A percentile compares a stretch with the other conserved stretches of the same genome.
phyloP scores from a whole-genome alignment of 306 rosid genomes.

The Lagenaria siceraria region DNA sequence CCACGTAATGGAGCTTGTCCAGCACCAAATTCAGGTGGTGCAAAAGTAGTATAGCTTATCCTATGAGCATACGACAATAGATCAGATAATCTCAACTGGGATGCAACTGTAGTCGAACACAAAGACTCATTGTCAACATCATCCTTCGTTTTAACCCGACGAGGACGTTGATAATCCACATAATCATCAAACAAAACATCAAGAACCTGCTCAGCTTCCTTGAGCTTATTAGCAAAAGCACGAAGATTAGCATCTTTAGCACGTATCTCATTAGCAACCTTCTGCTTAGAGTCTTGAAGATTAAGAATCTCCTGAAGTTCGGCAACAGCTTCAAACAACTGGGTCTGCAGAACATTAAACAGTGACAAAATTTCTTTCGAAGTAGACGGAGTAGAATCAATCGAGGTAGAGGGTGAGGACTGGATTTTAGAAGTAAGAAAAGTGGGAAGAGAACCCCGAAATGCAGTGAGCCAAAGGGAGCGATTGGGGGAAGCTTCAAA shows the following conservation, averaged over 20 bases:
- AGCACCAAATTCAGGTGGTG: constrained; percentile 89
- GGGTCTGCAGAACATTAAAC: constrained; percentile 60
- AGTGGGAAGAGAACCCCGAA: constrained; percentile 66
- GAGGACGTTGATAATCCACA: constrained; percentile 56
- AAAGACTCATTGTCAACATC: constrained; percentile 34
- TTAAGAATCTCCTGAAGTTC: constrained; percentile 90
- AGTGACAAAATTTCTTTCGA: constrained; percentile 58
- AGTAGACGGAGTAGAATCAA: constrained; percentile 45
- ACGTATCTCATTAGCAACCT: constrained; percentile 44
- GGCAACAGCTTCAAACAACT: constrained; percentile 72
- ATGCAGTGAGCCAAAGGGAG: constrained; percentile 55
- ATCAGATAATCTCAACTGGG: constrained; percentile 50
- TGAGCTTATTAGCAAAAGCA: constrained; percentile 68
- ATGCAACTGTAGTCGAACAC: constrained; percentile 44
- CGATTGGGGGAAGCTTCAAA: constrained; percentile 70
- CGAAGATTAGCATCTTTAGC: constrained; percentile 47
- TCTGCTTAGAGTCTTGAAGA: constrained; percentile 69
- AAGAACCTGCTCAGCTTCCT: constrained; percentile 68
- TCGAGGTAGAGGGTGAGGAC: constrained; percentile 17
- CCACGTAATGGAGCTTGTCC: constrained; percentile 77
- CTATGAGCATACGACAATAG: constrained; percentile 74
- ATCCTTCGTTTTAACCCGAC: constrained; percentile 33
- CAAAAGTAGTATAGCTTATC: constrained; percentile 93
- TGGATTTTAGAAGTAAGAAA: constrained; percentile 55
- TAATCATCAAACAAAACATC: constrained; percentile 81